Evolutionary conservation across 2,329 filamentous ascomycete genomes (phyloP), one percentile per base, ranked within the genome.

Genomic region (Stagonosporopsis tanaceti): DNA sequence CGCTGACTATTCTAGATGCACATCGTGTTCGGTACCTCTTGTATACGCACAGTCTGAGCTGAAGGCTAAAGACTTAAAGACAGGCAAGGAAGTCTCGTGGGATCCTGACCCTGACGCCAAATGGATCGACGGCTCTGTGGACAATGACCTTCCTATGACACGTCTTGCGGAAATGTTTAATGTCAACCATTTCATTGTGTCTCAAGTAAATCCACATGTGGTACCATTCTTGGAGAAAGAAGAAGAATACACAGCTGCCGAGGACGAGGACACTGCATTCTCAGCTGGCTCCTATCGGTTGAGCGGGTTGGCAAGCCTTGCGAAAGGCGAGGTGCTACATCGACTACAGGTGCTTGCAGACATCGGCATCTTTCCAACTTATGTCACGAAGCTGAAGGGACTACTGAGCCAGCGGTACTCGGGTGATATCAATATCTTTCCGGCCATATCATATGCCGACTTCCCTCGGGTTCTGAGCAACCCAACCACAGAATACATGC

Each of bases 181-280:
- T 70, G 93, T 97, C 73, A 97, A 97, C 70, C 94, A 97, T 73
- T 97, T 97, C 72, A 97, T 98, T 65, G 94, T 97, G 17, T 97
- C 93, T 0, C 94, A 98, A 74, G 93, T 97, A 47, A 98, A 98
- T 68, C 94, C 94, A 0, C 94, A 98, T 68, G 91, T 97, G 8
- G 87, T 96, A 0, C 92, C 92, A 0, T 97, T 98, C 68, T 79
- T 97, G 15, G 82, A 86, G 15, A 90, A 88, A 64, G 91, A 96
- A 56, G 90, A 92, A 59, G 82, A 84, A 25, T 75, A 84, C 1
- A 70, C 71, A 63, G 52, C 68, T 51, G 54, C 72, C 32, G 75
- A 76, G 48, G 68, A 70, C 9, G 68, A 75, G 28, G 51, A 58
- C 7, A 63, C 74, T 12, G 67, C 76, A 3, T 72, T 78, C 24